These are phyloP conservation scores for Prunus campanulata DNA, from an alignment of 306 rosid species.

Conservation along the genomic window DNA sequence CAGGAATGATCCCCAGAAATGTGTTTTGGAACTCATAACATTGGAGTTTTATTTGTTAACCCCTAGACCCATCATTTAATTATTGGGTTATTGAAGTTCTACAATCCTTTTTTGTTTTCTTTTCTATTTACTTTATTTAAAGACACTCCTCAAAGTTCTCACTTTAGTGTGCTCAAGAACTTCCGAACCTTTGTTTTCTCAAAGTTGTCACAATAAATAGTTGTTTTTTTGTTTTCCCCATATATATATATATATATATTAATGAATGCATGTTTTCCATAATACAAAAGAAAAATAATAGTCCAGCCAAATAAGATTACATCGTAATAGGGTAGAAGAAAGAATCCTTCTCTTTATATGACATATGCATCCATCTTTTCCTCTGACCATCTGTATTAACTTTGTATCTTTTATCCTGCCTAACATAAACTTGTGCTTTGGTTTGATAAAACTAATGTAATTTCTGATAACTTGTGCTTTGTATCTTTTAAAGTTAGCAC, in stretches of 20 bases:
- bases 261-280: not conserved
- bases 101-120: no score
- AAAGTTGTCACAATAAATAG: no score
- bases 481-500: not conserved
- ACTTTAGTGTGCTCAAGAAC: no score
- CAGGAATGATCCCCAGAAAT: not conserved
- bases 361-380: not conserved
- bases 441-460: not conserved
- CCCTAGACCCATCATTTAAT: not conserved
- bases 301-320: not conserved
- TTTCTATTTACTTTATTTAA: not conserved
- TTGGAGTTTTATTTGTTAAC: not conserved
- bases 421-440: not conserved
- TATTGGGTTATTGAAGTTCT: not conserved
- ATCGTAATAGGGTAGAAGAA: not conserved
- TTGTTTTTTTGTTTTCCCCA: no score
- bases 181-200: no score
- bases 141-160: not conserved
- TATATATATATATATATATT: no score
- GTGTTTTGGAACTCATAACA: not conserved
- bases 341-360: not conserved
- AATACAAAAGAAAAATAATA: not conserved
- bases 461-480: no score
- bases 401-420: not conserved
- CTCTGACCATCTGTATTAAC: not conserved